Percentiles rank a stretch among this genome's conserved stretches.
These are phyloP conservation scores for Metarhizium album DNA, from an alignment of 2,329 filamentous ascomycete species.

Conservation along the genomic window DNA sequence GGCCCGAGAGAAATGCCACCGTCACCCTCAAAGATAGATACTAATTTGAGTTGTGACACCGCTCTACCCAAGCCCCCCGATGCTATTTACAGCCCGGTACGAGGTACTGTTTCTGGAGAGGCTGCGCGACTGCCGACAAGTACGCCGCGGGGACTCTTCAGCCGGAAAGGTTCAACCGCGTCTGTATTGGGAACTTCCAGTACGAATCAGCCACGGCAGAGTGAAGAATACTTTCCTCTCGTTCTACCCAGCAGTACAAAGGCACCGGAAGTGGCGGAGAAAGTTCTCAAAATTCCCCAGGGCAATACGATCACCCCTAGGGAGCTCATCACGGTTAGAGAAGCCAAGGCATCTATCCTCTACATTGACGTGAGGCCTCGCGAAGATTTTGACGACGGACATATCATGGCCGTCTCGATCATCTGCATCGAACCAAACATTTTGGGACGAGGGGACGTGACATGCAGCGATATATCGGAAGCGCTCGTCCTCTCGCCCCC, in stretches of 20 bases:
- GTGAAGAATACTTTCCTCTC: conserved; percentile 21
- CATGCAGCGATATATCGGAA: conserved; percentile 51
- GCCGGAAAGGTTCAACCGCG: conserved; percentile 43
- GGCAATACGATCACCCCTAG: conserved; percentile 52
- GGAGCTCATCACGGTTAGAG: conserved; percentile 61
- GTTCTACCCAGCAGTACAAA: conserved; percentile 16
- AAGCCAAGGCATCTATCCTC: conserved; percentile 49
- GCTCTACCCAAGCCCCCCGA: conserved; percentile 60
- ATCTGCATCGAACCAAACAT: conserved; percentile 83
- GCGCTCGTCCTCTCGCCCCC: conserved; percentile 60
- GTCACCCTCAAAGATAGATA: conserved; percentile 26
- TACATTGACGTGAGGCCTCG: conserved; percentile 78
- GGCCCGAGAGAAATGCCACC: conserved; percentile 45
- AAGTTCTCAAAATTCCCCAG: conserved; percentile 37
- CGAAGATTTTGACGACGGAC: conserved; percentile 74
- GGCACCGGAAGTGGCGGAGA: conserved; percentile 28
- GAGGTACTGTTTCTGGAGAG: conserved; percentile 57
- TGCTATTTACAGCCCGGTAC: conserved; percentile 68
- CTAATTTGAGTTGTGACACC: conserved; percentile 40
- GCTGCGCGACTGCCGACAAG: conserved; percentile 55
- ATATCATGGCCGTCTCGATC: conserved; percentile 72
- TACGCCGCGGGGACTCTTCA: conserved; percentile 52
- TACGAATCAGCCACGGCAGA: conserved; percentile 16
- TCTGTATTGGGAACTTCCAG: conserved; percentile 23
- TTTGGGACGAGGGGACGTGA: conserved; percentile 56